A percentile compares a stretch with the other conserved stretches of the same genome.
These are phyloP conservation scores for Wickerhamomyces hampshirensis DNA, from an alignment of 805 yeast genomes.

Conservation along the genomic window DNA sequence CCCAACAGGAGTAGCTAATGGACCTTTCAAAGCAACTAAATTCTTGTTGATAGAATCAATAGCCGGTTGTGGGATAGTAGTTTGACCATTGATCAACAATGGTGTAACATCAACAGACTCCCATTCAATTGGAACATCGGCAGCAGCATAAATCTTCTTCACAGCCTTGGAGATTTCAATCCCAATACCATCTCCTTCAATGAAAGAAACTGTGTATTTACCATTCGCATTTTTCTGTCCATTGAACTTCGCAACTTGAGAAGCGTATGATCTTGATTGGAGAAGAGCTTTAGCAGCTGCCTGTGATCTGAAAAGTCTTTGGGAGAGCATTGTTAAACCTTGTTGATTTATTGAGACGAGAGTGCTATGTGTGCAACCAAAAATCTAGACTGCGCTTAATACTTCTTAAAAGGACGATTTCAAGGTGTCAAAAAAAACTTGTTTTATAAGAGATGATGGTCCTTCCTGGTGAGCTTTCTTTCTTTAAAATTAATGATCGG, in stretches of 20 bases:
- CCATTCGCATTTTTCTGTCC: slow-evolving; percentile 70
- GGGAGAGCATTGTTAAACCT: slow-evolving; percentile 15
- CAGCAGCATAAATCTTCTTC: slow-evolving; percentile 88
- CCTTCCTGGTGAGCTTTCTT: background rate
- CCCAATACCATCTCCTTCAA: slow-evolving; percentile 99
- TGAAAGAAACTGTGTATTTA: slow-evolving; percentile 87
- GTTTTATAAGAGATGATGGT: background rate
- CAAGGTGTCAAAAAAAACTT: background rate
- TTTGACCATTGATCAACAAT: slow-evolving; percentile 81
- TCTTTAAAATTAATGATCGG: background rate
- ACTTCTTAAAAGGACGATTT: too few relatives aligned
- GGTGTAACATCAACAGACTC: slow-evolving; percentile 97
- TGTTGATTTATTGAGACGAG: too few relatives aligned
- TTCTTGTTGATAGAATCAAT: slow-evolving; percentile 89
- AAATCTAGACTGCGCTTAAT: too few relatives aligned
- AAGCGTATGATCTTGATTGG: slow-evolving; percentile 29
- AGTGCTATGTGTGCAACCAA: too few relatives aligned
- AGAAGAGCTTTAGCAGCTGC: slow-evolving; percentile 10
- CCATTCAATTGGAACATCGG: slow-evolving; percentile 95
- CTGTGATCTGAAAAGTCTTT: slow-evolving; percentile 11
- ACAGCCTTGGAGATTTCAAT: slow-evolving; percentile 93
- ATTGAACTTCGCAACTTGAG: slow-evolving; percentile 59
- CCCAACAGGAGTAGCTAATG: slow-evolving; percentile 97
- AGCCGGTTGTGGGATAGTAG: slow-evolving; percentile 89
- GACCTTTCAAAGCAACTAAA: slow-evolving; percentile 96